Percentiles rank a stretch among this genome's conserved stretches.
These are phyloP conservation scores for Scheffersomyces parashehatae DNA, from an alignment of 1,139 yeast genomes.

Conservation along the genomic window DNA sequence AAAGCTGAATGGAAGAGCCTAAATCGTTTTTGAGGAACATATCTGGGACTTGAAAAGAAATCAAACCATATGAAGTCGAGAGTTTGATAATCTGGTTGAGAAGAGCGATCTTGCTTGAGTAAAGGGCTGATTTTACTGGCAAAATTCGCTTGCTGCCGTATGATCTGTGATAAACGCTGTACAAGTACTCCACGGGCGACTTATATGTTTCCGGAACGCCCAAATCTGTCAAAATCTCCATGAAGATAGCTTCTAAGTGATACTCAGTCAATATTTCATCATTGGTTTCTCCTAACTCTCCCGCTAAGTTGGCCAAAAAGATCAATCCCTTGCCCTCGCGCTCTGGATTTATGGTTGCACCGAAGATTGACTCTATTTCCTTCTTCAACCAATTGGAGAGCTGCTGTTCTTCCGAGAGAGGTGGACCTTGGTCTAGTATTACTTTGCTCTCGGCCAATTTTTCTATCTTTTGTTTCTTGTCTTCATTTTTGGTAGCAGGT, in stretches of 20 bases:
- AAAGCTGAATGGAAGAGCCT: conserved; percentile 24
- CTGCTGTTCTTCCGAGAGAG: conserved; percentile 15
- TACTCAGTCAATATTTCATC: conserved; percentile 23
- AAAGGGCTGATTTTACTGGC: conserved; percentile 40
- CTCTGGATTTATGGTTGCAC: conserved; percentile 30
- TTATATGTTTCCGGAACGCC: conserved; percentile 36
- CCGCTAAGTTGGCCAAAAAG: conserved; percentile 37
- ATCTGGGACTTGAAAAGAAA: conserved; percentile 69
- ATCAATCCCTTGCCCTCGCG: conserved; percentile 13
- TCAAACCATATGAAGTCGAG: conserved; percentile 66
- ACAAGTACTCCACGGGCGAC: conserved; percentile 49
- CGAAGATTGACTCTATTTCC: conserved; percentile 40
- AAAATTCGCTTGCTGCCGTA: conserved; percentile 40
- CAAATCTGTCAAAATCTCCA: conserved; percentile 55
- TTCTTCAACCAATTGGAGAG: conserved; percentile 29
- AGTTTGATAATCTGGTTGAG: conserved; percentile 54
- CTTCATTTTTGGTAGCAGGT: no score
- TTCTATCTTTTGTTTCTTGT: no score
- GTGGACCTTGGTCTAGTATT: conserved; percentile 1
- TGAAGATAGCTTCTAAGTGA: conserved; percentile 48
- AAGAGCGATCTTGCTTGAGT: conserved; percentile 37
- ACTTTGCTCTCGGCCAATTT: no score
- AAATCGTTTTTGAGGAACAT: conserved; percentile 53
- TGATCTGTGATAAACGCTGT: conserved; percentile 42
- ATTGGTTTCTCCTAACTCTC: conserved; percentile 29